Percentiles rank a stretch among this genome's conserved stretches.
These are phyloP conservation scores for Xylariaceae sp. DNA, from an alignment of 2,329 filamentous ascomycete species.

Conservation along the genomic window DNA sequence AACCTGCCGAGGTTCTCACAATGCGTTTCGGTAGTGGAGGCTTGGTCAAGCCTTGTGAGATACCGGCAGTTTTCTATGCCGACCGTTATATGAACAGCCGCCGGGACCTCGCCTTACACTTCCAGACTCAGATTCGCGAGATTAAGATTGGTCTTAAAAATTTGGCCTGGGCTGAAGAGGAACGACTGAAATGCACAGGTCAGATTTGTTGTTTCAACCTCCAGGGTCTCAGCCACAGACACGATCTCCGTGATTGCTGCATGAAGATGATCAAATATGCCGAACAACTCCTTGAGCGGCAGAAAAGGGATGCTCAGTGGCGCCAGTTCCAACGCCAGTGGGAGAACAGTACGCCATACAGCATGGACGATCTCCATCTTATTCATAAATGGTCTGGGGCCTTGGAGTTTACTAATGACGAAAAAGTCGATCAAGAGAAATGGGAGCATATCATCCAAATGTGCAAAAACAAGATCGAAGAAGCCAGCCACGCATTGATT, in stretches of 20 bases:
- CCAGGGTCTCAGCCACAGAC: constrained; percentile 32
- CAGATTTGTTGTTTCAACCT: constrained; percentile 31
- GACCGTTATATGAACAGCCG: constrained; percentile 59
- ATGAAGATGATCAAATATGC: constrained; percentile 34
- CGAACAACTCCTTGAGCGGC: constrained; percentile 33
- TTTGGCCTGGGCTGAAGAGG: constrained; percentile 29
- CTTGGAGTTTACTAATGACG: constrained; percentile 44
- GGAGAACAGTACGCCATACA: constrained; percentile 30
- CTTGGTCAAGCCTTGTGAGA: constrained; percentile 53
- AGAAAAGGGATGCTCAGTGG: constrained; percentile 39
- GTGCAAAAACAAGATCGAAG: constrained; percentile 44
- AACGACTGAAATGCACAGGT: constrained; percentile 32
- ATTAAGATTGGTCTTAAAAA: constrained; percentile 35
- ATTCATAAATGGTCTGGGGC: constrained; percentile 51
- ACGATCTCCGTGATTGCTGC: constrained; percentile 37
- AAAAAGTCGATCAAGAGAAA: constrained; percentile 40
- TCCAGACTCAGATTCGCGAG: constrained; percentile 46
- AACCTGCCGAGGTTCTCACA: constrained; percentile 58
- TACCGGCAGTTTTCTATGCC: constrained; percentile 59
- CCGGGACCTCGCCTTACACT: constrained; percentile 54
- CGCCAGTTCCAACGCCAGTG: constrained; percentile 34
- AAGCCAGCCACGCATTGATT: constrained; percentile 43
- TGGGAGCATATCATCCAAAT: constrained; percentile 45
- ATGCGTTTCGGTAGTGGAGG: constrained; percentile 54
- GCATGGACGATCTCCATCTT: constrained; percentile 41